These are phyloP conservation scores for Ophiostoma quercus DNA, from an alignment of 2,329 filamentous ascomycete species.

Conservation along the genomic window DNA sequence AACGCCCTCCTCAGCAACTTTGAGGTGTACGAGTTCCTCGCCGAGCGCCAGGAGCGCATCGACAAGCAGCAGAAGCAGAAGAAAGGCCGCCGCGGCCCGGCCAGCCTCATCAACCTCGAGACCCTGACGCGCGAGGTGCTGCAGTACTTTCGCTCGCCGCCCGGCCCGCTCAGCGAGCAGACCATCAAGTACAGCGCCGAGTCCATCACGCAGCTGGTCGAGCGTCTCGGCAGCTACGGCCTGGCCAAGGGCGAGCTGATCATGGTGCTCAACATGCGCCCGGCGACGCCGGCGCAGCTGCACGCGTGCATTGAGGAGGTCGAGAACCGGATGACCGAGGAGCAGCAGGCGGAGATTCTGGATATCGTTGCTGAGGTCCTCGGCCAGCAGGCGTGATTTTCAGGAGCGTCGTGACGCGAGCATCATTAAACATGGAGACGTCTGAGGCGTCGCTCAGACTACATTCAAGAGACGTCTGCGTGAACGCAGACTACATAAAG, in stretches of 20 bases:
- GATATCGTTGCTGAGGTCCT: constrained; percentile 53
- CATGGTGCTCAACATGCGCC: constrained; percentile 63
- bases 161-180: constrained; percentile 52
- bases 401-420: constrained; percentile 28
- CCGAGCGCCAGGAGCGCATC: constrained; percentile 43
- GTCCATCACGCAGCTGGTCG: constrained; percentile 50
- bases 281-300: constrained; percentile 51
- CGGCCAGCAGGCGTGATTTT: constrained; percentile 39
- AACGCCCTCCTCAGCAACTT: constrained; percentile 66
- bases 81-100: constrained; percentile 47
- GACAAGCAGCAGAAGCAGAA: constrained; percentile 47
- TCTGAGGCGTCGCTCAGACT: background rate
- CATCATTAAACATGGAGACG: background rate
- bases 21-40: constrained; percentile 64
- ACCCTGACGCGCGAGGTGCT: constrained; percentile 53
- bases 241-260: constrained; percentile 64
- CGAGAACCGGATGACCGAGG: constrained; percentile 53
- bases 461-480: background rate
- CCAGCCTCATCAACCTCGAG: constrained; percentile 54
- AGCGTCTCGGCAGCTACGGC: constrained; percentile 51
- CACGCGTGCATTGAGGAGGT: constrained; percentile 63
- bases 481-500: constrained; percentile 19
- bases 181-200: constrained; percentile 49
- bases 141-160: constrained; percentile 43
- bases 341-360: constrained; percentile 56